A percentile compares a stretch with the other conserved stretches of the same genome.
Conservation (phyloP, 768 basidiomycete genomes). For the Lactarius deliciosus region DNA sequence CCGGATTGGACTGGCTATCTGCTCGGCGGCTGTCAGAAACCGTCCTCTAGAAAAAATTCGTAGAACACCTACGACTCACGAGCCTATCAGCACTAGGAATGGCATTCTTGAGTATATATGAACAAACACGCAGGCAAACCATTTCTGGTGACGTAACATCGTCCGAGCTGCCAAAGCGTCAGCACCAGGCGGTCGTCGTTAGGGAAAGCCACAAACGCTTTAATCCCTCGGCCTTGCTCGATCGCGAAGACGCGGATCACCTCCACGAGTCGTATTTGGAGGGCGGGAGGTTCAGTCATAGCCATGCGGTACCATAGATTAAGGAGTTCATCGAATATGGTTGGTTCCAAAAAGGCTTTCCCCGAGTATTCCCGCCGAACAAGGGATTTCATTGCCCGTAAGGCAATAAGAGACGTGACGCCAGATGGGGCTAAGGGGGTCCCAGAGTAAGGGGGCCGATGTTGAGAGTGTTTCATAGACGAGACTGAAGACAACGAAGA, state of each 20-base stretch:
- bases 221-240: conserved; percentile 30
- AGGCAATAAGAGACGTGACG: conserved; percentile 50
- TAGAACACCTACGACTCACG: conserved; percentile 46
- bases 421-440: conserved; percentile 43
- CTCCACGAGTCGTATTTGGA: conserved; percentile 72
- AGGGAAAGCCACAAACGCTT: conserved; percentile 15
- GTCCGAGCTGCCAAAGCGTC: conserved; percentile 11
- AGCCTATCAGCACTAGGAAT: conserved; percentile 56
- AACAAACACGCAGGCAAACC: conserved; percentile 82
- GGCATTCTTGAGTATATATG: conserved; percentile 73
- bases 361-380: conserved; percentile 81
- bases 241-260: conserved; percentile 54
- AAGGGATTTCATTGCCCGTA: conserved; percentile 78
- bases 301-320: conserved; percentile 87
- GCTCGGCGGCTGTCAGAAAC: conserved; percentile 3
- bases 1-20: conserved; percentile 47
- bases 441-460: conserved; percentile 59
- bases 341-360: conserved; percentile 72
- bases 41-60: not conserved
- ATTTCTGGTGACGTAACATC: conserved; percentile 31
- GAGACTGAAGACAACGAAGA: conserved; percentile 90
- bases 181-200: conserved; percentile 6
- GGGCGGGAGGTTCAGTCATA: conserved; percentile 73
- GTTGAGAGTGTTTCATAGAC: conserved; percentile 83
- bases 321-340: conserved; percentile 87